Base-by-base conservation (phyloP, 768 basidiomycete genomes). In the Suillus weaverae region DNA sequence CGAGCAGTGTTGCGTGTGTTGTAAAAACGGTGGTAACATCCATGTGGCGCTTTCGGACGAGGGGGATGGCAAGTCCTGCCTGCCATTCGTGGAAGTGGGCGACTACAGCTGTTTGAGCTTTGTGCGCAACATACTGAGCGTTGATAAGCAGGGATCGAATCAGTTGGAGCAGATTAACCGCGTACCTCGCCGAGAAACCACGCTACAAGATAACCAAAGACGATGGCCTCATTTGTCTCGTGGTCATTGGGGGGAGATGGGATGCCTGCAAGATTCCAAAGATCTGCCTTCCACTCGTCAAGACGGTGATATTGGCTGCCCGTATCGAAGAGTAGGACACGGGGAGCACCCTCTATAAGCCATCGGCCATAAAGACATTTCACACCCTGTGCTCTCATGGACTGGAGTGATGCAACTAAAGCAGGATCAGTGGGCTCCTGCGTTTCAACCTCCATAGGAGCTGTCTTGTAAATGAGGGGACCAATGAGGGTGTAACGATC, bases 31-130 rank as follows among this genome's bases (percentile, higher is more conserved):
- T 99, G 51, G 97, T 98, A 68, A 99, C 90, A 79, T 99, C 97
- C 74, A 99, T 90, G 74, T 97, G 96, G 61, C 97, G 86, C 79
- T 97, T 99, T 68, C 97, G 85, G 78, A 94, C 97, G 16, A 99
- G 85, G 9, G 94, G 90, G 63, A 98, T 97, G 32, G 96, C 94
- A 54, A 97, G 87, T 53, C 97, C 96, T 10, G 95, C 97, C 76
- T 99, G 97, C 97, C 97, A 99, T 78, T 99, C 97, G 77, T 99
- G 97, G 82, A 99, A 97, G 78, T 99, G 97, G 69, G 95, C 96
- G 64, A 99, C 85, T 70, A 99, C 93, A 20, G 96, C 95, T 6
- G 88, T 92, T 61, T 84, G 81, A 38, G 91, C 84, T 74, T 97
- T 93, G 50, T 87, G 88, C 33, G 91, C 73, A 46, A 93, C 89